Base-by-base conservation (phyloP, 495 filamentous ascomycete species). In the Barbatosphaeria neglecta region DNA sequence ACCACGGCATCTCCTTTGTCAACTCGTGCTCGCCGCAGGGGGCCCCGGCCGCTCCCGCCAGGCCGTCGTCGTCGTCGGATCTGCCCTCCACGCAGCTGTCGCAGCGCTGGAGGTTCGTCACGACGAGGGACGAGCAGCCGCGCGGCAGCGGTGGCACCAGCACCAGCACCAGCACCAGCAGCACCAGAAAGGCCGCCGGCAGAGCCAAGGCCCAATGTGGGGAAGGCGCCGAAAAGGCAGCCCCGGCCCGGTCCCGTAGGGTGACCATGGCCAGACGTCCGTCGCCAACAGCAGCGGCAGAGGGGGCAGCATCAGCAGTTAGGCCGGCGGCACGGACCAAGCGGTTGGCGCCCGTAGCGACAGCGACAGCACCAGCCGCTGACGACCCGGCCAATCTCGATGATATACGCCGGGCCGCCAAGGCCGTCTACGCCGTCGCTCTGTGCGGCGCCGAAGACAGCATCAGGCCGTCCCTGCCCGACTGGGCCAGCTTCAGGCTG, bases 1-100 rank as follows among this genome's bases (percentile, higher is more conserved):
- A 57, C 47, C 55, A 59, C 44, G 56, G 59, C 2, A 24, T 57
- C 6, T 62, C 59, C 3, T 62, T 59, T 39, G 59, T 62, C 28
- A 62, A 62, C 44, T 43, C 56, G 15, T 56, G 39, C 20, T 6
- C 3, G 10, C 54, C 59, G 3, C 54, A 55, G 7, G 41, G 40
- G 9, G 11, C 27, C 25, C 17, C 28, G 35, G 18, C 49, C 3
- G 37, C 23, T 0, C 6, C 49, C 1, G 40, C 17, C 8, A 35
- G 47, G 4, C 46, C 47, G 17, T 16, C 43, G 13, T 9, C 24
- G 18, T 16, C 51, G 22, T 40, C 47, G 35, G 22, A 46, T 3
- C 22, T 37, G 2, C 2, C 24, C 42, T 3, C 19, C 18, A 23
- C 38, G 44, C 33, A 33, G 31, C 22, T 16, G 33, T 19, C 1